Percentiles rank a stretch among this genome's conserved stretches.
Conservation (phyloP, 2,329 filamentous ascomycete species). For the Phyllosticta citrichinensis region DNA sequence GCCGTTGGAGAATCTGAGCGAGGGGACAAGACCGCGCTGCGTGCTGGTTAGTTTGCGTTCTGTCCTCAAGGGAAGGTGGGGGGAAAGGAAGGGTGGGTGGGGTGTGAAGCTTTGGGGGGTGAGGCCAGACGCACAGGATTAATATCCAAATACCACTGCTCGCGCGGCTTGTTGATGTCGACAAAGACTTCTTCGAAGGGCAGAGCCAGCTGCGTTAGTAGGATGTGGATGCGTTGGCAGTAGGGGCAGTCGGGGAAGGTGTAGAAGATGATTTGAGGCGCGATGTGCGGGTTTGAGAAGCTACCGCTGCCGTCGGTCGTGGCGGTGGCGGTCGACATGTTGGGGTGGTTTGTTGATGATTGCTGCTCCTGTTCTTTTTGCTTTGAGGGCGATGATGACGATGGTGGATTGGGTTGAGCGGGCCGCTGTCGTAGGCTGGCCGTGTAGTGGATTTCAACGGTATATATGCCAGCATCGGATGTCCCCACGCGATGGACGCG, state of each 20-base stretch:
- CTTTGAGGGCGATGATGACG: no score
- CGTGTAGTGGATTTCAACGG: no score
- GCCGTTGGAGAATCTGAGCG: conserved; percentile 51
- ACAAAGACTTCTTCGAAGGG: conserved; percentile 63
- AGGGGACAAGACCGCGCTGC: conserved; percentile 62
- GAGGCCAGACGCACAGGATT: conserved; percentile 47
- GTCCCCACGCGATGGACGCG: background rate
- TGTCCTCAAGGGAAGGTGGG: no score
- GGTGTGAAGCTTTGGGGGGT: no score
- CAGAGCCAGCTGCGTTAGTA: conserved; percentile 55
- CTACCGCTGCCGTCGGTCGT: background rate
- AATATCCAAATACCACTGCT: conserved; percentile 63
- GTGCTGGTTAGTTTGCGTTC: background rate
- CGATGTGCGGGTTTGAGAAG: conserved; percentile 3
- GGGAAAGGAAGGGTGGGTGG: background rate
- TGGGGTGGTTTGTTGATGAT: no score
- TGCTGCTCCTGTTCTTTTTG: no score
- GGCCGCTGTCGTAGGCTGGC: no score
- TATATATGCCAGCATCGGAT: no score
- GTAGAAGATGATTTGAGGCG: conserved; percentile 54
- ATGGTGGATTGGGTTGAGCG: no score
- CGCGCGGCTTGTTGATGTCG: conserved; percentile 58
- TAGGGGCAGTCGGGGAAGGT: conserved; percentile 62
- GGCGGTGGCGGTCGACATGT: background rate
- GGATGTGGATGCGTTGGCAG: conserved; percentile 67